These are phyloP conservation scores for Penicillium canariense DNA, from an alignment of 495 filamentous ascomycete species.

Conservation along the genomic window DNA sequence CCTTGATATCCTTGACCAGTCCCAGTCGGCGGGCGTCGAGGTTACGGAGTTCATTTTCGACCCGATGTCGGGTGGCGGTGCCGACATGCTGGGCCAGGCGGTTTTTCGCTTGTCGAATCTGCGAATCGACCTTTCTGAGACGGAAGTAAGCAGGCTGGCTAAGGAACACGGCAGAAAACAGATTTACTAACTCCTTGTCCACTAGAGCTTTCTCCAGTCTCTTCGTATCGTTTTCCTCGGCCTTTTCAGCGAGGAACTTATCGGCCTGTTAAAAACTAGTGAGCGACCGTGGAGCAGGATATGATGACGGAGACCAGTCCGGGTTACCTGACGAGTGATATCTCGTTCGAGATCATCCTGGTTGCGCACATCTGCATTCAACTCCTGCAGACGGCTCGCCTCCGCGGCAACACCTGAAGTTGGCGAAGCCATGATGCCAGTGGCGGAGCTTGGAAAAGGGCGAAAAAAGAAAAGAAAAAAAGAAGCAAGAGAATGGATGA, in stretches of 20 bases:
- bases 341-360: conserved; percentile 84
- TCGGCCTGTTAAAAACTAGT: conserved; percentile 60
- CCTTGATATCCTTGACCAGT: conserved; percentile 65
- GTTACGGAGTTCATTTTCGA: conserved; percentile 61
- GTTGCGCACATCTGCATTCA: conserved; percentile 73
- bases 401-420: conserved; percentile 37
- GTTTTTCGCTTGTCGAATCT: conserved; percentile 49
- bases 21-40: conserved; percentile 59
- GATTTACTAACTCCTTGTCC: conserved; percentile 52
- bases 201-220: conserved; percentile 72
- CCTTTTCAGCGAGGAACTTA: conserved; percentile 71
- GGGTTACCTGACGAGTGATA: conserved; percentile 53
- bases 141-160: conserved; percentile 10
- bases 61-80: conserved; percentile 44
- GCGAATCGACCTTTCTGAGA: conserved; percentile 43
- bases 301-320: not conserved
- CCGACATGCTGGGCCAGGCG: conserved; percentile 50
- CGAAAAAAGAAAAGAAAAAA: too few species aligned
- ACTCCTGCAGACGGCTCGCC: conserved; percentile 58
- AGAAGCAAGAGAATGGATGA: not conserved
- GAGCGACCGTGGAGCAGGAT: not conserved
- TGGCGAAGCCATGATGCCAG: conserved; percentile 11
- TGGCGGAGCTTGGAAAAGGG: conserved; percentile 5
- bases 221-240: conserved; percentile 83
- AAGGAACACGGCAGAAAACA: not conserved